Conservation (phyloP, 2,329 filamentous ascomycete genomes). For the Chrysosporium queenslandicum region DNA sequence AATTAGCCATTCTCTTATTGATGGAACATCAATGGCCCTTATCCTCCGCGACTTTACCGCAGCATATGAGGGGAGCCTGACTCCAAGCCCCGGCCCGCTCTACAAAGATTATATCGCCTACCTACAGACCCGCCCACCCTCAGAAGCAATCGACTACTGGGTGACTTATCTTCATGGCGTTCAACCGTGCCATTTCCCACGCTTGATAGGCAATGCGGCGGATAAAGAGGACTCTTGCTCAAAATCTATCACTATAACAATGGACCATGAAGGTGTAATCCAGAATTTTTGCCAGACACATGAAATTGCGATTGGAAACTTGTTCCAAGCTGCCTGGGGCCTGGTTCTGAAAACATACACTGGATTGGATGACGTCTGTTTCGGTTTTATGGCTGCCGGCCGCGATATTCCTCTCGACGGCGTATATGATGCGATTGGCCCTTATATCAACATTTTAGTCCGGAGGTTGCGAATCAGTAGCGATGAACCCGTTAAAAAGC, state of each 20-base stretch:
- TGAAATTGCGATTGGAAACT: conserved; percentile 28
- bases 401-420: conserved; percentile 31
- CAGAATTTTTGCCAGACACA: conserved; percentile 11
- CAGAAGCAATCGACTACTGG: conserved; percentile 19
- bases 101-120: conserved; percentile 32
- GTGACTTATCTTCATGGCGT: conserved; percentile 19
- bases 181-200: conserved; percentile 18
- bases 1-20: conserved; percentile 36
- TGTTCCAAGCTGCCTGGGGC: conserved; percentile 48
- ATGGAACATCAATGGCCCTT: conserved; percentile 35
- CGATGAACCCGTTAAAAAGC: conserved; percentile 29
- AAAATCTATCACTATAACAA: no score
- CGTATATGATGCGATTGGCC: conserved; percentile 32
- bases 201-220: no score
- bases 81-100: conserved; percentile 23
- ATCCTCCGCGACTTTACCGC: conserved; percentile 29
- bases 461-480: conserved; percentile 36
- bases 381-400: conserved; percentile 34
- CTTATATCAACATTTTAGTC: conserved; percentile 47
- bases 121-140: conserved; percentile 17
- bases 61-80: conserved; percentile 28
- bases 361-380: conserved; percentile 30
- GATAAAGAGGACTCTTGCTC: no score
- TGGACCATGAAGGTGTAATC: no score
- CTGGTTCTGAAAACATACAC: conserved; percentile 29